phyloP scores from a whole-genome alignment of 148 eudicot species.

The Fallopia convolvulus region DNA sequence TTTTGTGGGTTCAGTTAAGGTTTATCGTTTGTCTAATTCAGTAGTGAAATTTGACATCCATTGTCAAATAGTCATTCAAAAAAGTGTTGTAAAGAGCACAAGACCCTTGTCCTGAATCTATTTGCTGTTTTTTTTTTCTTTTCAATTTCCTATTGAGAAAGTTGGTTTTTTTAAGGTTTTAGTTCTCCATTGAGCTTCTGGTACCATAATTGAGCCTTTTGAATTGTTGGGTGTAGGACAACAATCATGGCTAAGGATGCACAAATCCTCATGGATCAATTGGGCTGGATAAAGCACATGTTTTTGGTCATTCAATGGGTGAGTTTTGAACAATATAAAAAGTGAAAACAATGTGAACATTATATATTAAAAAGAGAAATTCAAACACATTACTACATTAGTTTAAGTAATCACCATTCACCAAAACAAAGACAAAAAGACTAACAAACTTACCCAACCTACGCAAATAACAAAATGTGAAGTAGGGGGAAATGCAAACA shows the following conservation, averaged over 20 bases:
- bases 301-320: slow-evolving; percentile 99
- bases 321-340: slow-evolving; percentile 21
- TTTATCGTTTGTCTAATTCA: neutral
- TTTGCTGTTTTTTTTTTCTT: too few species aligned
- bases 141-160: neutral
- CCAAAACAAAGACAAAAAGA: too few species aligned
- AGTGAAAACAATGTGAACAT: too few species aligned
- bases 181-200: neutral
- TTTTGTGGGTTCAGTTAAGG: neutral
- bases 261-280: slow-evolving; percentile 80
- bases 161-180: neutral
- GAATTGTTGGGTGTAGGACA: slow-evolving; percentile 46
- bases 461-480: too few species aligned
- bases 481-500: too few species aligned
- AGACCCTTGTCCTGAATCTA: too few species aligned
- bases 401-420: too few species aligned
- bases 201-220: neutral
- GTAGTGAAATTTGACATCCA: neutral
- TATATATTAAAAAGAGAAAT: too few species aligned
- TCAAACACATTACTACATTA: too few species aligned
- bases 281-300: slow-evolving; percentile 91
- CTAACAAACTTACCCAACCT: too few species aligned
- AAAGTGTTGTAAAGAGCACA: too few species aligned
- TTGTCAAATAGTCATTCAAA: too few species aligned
- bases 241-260: slow-evolving; percentile 91